phyloP scores from a whole-genome alignment of 495 filamentous ascomycete genomes.

The Talaromyces nanjingensis region DNA sequence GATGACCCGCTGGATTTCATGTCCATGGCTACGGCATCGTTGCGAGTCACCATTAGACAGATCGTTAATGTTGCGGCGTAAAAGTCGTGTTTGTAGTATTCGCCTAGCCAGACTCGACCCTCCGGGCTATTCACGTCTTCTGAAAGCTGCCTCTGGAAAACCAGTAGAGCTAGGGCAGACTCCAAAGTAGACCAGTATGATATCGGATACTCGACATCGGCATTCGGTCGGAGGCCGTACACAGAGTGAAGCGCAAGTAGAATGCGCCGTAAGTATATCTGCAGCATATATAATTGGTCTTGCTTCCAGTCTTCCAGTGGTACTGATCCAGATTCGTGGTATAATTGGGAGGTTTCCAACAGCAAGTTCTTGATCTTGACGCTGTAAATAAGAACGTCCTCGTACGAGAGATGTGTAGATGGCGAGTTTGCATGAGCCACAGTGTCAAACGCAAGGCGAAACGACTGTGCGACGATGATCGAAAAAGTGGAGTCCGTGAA shows the following conservation, averaged over 20 bases:
- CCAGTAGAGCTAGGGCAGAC: constrained; percentile 2
- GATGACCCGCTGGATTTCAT: neutral
- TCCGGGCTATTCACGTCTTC: constrained; percentile 1
- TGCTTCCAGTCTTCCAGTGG: constrained; percentile 5
- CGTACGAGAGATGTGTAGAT: neutral
- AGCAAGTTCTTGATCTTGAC: constrained; percentile 4
- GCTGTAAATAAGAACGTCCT: constrained; percentile 4
- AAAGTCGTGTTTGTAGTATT: constrained; percentile 9
- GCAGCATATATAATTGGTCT: constrained; percentile 1
- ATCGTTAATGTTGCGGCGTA: constrained; percentile 8
- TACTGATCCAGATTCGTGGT: neutral
- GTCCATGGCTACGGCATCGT: neutral
- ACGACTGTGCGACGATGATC: neutral
- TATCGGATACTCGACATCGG: constrained; percentile 5
- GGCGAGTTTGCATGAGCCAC: constrained; percentile 7
- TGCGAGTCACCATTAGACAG: constrained; percentile 2
- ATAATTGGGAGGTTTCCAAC: neutral
- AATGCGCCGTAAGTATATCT: constrained; percentile 6
- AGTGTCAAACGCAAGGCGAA: constrained; percentile 1
- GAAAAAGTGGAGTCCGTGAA: constrained; percentile 7
- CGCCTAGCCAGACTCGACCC: constrained; percentile 1
- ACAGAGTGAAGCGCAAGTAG: constrained; percentile 4
- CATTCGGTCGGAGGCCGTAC: constrained; percentile 1
- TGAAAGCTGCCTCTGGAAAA: constrained; percentile 3
- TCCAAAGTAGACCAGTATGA: constrained; percentile 9